phyloP scores from a whole-genome alignment of 2,329 filamentous ascomycete species.

The Lasiodiplodia gonubiensis region DNA sequence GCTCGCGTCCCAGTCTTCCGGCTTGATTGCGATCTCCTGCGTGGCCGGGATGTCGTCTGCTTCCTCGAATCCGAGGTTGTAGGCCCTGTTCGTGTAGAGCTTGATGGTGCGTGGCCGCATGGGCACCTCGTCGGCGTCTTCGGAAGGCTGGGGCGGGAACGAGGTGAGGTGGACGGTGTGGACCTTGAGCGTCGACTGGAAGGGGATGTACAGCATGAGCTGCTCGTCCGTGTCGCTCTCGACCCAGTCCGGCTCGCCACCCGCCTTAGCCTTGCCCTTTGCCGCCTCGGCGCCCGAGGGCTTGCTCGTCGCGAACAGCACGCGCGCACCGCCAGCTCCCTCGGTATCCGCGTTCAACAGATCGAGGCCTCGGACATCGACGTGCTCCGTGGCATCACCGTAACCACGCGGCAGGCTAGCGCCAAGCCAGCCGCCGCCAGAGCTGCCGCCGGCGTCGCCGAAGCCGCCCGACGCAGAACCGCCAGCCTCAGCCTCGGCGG shows the following conservation, averaged over 20 bases:
- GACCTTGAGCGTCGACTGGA: constrained; percentile 85
- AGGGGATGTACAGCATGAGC: constrained; percentile 89
- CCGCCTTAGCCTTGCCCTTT: constrained; percentile 61
- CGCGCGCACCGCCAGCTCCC: constrained; percentile 69
- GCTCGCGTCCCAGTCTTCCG: constrained; percentile 73
- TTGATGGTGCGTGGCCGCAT: constrained; percentile 83
- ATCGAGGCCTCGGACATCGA: constrained; percentile 81
- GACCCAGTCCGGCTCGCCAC: constrained; percentile 76
- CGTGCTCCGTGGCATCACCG: constrained; percentile 78
- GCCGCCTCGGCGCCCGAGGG: constrained; percentile 60
- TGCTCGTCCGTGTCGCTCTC: constrained; percentile 98
- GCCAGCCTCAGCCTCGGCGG: constrained; percentile 63
- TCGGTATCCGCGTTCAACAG: constrained; percentile 85
- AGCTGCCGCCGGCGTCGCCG: constrained; percentile 51
- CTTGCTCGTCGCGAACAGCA: constrained; percentile 72
- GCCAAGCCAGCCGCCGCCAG: constrained; percentile 69
- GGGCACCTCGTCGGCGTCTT: constrained; percentile 74
- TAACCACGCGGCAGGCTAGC: constrained; percentile 80
- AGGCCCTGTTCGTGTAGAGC: constrained; percentile 84
- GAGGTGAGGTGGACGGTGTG: constrained; percentile 90
- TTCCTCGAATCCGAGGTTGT: constrained; percentile 93
- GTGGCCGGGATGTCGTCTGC: constrained; percentile 84
- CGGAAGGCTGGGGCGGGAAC: constrained; percentile 61
- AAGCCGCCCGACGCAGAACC: constrained; percentile 49
- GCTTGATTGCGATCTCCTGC: constrained; percentile 76